phyloP scores from a whole-genome alignment of 2,329 filamentous ascomycete species.

The Uncinocarpus reesii region DNA sequence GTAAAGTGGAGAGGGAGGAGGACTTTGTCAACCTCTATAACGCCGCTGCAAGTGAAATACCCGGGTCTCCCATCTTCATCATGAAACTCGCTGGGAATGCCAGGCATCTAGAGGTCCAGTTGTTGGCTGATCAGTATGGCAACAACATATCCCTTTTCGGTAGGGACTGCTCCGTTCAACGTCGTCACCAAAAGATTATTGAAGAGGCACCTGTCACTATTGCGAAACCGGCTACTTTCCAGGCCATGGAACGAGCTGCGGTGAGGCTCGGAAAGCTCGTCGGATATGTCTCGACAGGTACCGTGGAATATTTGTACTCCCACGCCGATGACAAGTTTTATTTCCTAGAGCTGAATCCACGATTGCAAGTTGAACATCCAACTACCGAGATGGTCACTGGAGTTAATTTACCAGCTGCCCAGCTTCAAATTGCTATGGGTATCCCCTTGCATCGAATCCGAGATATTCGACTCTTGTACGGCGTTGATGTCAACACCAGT shows the following conservation, averaged over 20 bases:
- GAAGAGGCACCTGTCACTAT: conserved; percentile 98
- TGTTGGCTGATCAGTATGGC: conserved; percentile 96
- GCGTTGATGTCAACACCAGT: conserved; percentile 76
- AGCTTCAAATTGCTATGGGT: conserved; percentile 98
- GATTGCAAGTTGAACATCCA: conserved; percentile 98
- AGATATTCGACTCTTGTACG: conserved; percentile 92
- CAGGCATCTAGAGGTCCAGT: conserved; percentile 90
- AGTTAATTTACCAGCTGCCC: conserved; percentile 91
- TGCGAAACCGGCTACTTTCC: conserved; percentile 79
- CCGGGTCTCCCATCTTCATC: conserved; percentile 98
- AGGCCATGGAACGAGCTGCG: conserved; percentile 90
- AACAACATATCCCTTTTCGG: conserved; percentile 99
- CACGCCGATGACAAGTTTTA: conserved; percentile 98
- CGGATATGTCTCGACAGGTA: conserved; percentile 96
- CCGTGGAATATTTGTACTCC: conserved; percentile 97
- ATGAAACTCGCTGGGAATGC: conserved; percentile 99
- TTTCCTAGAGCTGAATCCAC: conserved; percentile 95
- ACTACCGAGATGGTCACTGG: conserved; percentile 99
- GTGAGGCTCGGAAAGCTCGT: conserved; percentile 88
- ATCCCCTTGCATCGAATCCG: conserved; percentile 88
- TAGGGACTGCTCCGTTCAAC: conserved; percentile 96
- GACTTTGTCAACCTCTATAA: conserved; percentile 83
- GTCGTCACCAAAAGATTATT: conserved; percentile 98
- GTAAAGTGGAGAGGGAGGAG: conserved; percentile 78
- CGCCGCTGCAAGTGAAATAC: conserved; percentile 92